A percentile compares a stretch with the other conserved stretches of the same genome.
Conservation (phyloP, 805 yeast genomes). For the Hanseniaspora valbyensis region DNA sequence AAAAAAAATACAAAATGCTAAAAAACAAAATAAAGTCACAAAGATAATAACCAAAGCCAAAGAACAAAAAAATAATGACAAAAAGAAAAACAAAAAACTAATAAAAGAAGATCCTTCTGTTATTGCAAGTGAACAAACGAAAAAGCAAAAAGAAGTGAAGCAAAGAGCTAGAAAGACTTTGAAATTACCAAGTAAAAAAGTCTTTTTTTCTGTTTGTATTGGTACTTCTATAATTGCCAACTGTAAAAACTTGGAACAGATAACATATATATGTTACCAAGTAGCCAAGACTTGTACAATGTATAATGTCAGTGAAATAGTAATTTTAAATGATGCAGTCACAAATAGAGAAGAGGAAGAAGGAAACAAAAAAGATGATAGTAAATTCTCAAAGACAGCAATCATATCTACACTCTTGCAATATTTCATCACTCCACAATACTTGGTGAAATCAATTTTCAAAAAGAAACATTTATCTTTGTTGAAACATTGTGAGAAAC, state of each 20-base stretch:
- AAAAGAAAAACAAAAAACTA: slow-evolving; percentile 2
- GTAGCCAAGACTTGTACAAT: slow-evolving; percentile 64
- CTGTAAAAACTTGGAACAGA: slow-evolving; percentile 60
- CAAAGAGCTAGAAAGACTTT: slow-evolving; percentile 16
- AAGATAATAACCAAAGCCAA: background rate
- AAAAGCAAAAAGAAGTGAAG: background rate
- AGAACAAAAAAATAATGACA: background rate
- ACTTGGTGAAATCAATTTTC: slow-evolving; percentile 57
- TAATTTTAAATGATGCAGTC: slow-evolving; percentile 46
- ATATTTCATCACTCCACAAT: slow-evolving; percentile 75
- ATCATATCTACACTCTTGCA: slow-evolving; percentile 61
- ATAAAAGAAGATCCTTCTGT: no score
- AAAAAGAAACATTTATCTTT: slow-evolving; percentile 35
- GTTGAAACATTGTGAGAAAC: slow-evolving; percentile 51
- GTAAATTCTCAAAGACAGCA: slow-evolving; percentile 32
- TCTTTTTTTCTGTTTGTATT: slow-evolving; percentile 51
- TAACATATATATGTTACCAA: slow-evolving; percentile 63
- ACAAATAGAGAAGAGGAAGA: slow-evolving; percentile 23
- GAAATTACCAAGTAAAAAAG: slow-evolving; percentile 17
- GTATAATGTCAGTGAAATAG: slow-evolving; percentile 62
- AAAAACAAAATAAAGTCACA: background rate
- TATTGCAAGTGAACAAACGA: background rate
- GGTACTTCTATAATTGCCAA: slow-evolving; percentile 58
- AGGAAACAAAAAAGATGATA: slow-evolving; percentile 16
- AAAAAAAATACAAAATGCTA: slow-evolving; percentile 5